A percentile compares a stretch with the other conserved stretches of the same genome.
Conservation (phyloP, 2,329 filamentous ascomycete species). For the Ceratocystis colombiana region DNA sequence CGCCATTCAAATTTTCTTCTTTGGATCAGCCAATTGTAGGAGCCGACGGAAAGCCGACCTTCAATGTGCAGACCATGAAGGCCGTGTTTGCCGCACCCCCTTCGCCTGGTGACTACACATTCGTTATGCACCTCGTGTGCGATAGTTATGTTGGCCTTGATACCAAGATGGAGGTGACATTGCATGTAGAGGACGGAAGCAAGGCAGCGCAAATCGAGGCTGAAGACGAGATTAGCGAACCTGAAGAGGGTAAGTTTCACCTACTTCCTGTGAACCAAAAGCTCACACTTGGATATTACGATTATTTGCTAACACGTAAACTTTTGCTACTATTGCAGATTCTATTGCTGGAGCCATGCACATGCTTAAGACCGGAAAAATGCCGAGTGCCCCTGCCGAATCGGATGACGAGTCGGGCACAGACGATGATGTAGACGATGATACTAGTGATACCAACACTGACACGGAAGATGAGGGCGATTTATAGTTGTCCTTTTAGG, state of each 20-base stretch:
- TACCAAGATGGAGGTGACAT: slow-evolving; percentile 77
- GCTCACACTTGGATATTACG: not conserved
- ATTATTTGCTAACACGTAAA: slow-evolving; percentile 30
- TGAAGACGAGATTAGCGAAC: slow-evolving; percentile 94
- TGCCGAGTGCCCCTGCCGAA: slow-evolving; percentile 41
- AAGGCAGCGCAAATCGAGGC: slow-evolving; percentile 71
- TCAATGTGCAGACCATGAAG: slow-evolving; percentile 90
- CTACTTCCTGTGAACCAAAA: not conserved
- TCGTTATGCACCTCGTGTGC: slow-evolving; percentile 86
- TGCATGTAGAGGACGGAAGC: slow-evolving; percentile 79
- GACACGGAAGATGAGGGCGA: slow-evolving; percentile 51
- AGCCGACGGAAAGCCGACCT: slow-evolving; percentile 74
- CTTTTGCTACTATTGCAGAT: slow-evolving; percentile 44
- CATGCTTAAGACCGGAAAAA: slow-evolving; percentile 62
- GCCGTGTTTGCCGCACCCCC: slow-evolving; percentile 94
- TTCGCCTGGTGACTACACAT: slow-evolving; percentile 84
- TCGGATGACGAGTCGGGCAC: slow-evolving; percentile 76
- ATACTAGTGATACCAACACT: slow-evolving; percentile 59
- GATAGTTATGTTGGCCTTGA: slow-evolving; percentile 95
- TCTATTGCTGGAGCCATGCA: slow-evolving; percentile 86
- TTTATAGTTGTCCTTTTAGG: slow-evolving; percentile 23
- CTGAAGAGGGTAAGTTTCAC: slow-evolving; percentile 76
- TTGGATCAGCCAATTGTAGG: slow-evolving; percentile 86
- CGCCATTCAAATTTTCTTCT: slow-evolving; percentile 85
- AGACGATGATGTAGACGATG: slow-evolving; percentile 56